phyloP scores from a whole-genome alignment of 2,329 filamentous ascomycete species.

The Aspergillus unguis region DNA sequence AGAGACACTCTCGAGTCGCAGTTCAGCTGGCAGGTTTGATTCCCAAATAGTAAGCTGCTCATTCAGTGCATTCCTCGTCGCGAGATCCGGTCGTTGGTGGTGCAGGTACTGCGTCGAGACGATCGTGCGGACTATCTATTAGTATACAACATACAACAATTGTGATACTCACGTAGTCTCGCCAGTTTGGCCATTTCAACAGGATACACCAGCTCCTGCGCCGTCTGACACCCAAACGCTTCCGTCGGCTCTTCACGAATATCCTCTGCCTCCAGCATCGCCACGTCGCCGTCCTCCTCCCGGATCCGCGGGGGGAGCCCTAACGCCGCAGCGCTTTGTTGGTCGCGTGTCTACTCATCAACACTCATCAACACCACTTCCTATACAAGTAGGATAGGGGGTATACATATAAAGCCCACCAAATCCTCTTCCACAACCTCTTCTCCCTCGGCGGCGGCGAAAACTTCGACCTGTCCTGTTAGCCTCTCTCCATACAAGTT shows the following conservation, averaged over 20 bases:
- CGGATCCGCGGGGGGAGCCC: slow-evolving; percentile 49
- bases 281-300: slow-evolving; percentile 50
- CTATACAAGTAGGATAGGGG: too few species aligned
- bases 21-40: slow-evolving; percentile 30
- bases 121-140: slow-evolving; percentile 16
- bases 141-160: neutral
- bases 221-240: slow-evolving; percentile 30
- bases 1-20: slow-evolving; percentile 33
- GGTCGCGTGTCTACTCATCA: slow-evolving; percentile 43
- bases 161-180: slow-evolving; percentile 27
- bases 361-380: neutral
- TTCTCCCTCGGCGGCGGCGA: slow-evolving; percentile 30
- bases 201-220: slow-evolving; percentile 34
- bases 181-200: slow-evolving; percentile 42
- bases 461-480: slow-evolving; percentile 28
- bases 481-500: neutral
- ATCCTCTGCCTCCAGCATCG: slow-evolving; percentile 37
- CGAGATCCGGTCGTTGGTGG: slow-evolving; percentile 22
- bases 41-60: slow-evolving; percentile 42
- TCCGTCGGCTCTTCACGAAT: slow-evolving; percentile 32
- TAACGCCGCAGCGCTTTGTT: slow-evolving; percentile 46
- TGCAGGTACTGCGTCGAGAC: slow-evolving; percentile 39
- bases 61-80: slow-evolving; percentile 23
- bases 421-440: slow-evolving; percentile 48
- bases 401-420: slow-evolving; percentile 53